Percentiles rank a stretch among this genome's conserved stretches.
phyloP scores from a whole-genome alignment of 129 eudicot species.

The Mikania micrantha region DNA sequence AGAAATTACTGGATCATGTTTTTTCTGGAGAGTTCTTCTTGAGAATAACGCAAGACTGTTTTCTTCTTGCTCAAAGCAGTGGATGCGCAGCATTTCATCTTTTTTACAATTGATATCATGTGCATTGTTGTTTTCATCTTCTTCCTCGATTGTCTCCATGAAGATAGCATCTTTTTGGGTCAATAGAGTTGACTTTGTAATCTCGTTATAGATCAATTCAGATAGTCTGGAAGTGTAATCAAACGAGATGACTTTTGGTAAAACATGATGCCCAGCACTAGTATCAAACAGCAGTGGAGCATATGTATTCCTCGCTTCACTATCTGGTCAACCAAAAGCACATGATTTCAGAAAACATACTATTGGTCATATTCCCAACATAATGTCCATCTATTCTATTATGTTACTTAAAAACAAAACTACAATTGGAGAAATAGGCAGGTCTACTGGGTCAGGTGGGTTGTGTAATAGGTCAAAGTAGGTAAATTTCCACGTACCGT shows the following conservation, averaged over 20 bases:
- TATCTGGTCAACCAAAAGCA: conserved; percentile 33
- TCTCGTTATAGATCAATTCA: conserved; percentile 61
- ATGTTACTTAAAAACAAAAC: not conserved
- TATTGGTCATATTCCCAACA: not conserved
- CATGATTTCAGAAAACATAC: not conserved
- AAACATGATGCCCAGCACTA: conserved; percentile 55
- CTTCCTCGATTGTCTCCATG: conserved; percentile 39
- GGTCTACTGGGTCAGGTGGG: not conserved
- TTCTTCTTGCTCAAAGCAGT: conserved; percentile 38
- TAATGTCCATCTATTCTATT: not conserved
- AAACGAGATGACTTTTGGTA: conserved; percentile 60
- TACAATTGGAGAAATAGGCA: not conserved
- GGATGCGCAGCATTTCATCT: conserved; percentile 59
- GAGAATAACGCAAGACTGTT: conserved; percentile 40
- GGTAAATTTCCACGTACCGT: not conserved
- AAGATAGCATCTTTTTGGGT: conserved; percentile 32
- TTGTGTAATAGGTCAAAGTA: not conserved
- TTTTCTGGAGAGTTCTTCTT: conserved; percentile 45
- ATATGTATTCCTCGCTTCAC: conserved; percentile 21
- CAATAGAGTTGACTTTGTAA: conserved; percentile 46
- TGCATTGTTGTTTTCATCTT: conserved; percentile 28
- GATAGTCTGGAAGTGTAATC: conserved; percentile 57
- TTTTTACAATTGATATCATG: conserved; percentile 52
- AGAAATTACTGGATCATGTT: conserved; percentile 36
- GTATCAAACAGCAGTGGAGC: conserved; percentile 60